phyloP scores from a whole-genome alignment of 2,329 filamentous ascomycete species.

The Chaetomium globosum region DNA sequence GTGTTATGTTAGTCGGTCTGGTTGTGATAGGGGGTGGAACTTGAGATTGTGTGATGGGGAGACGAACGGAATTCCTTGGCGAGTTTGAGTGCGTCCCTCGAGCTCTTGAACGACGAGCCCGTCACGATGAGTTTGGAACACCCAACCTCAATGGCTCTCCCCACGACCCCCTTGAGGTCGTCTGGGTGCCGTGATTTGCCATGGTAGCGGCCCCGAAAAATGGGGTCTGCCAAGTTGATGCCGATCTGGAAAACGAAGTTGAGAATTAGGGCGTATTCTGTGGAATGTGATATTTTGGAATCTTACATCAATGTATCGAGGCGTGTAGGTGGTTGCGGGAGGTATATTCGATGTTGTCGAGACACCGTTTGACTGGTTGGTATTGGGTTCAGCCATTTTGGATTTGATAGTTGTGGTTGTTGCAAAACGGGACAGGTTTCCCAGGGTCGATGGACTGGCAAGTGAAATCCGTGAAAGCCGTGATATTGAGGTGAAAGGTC shows the following conservation, averaged over 20 bases:
- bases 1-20: slow-evolving; percentile 22
- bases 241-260: slow-evolving; percentile 62
- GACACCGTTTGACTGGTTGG: slow-evolving; percentile 13
- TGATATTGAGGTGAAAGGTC: slow-evolving; percentile 13
- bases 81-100: slow-evolving; percentile 53
- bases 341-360: slow-evolving; percentile 7
- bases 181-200: slow-evolving; percentile 74
- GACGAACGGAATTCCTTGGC: slow-evolving; percentile 30
- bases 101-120: slow-evolving; percentile 82
- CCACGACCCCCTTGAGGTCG: slow-evolving; percentile 75
- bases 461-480: slow-evolving; percentile 24
- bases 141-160: slow-evolving; percentile 74
- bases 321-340: slow-evolving; percentile 44
- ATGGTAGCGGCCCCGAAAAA: slow-evolving; percentile 83
- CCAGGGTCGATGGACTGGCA: slow-evolving; percentile 16
- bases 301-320: slow-evolving; percentile 65
- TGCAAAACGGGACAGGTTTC: slow-evolving; percentile 12
- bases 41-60: too few relatives aligned
- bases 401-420: not conserved
- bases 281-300: not conserved
- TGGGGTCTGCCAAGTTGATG: slow-evolving; percentile 92
- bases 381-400: slow-evolving; percentile 30
- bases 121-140: slow-evolving; percentile 92
- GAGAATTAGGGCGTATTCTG: not conserved
- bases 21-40: not conserved